Evolutionary conservation across 1,139 yeast genomes (phyloP), one percentile per base, ranked within the genome.

Genomic region (Nematodospora anomalae): DNA sequence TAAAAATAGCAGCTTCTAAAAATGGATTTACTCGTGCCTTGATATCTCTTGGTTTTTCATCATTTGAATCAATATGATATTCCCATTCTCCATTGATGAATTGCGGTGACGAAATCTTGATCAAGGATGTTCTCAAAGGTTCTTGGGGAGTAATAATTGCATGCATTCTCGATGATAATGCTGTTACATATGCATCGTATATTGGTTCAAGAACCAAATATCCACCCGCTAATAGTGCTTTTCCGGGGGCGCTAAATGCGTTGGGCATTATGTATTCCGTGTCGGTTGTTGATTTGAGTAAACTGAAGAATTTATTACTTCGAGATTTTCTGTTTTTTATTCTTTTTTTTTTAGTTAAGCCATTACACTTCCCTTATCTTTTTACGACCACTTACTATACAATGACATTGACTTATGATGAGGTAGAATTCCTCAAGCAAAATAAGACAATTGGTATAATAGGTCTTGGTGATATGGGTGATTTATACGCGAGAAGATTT

Each of bases 391-490:
- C 6, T 23, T 6, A 8, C 5, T 5, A 9, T 8, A 32, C 23
- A 15, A 45, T 44, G 48, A 14, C 35, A 16, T 20, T 49, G 16
- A 28, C 41, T 13, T 44, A 43, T 12, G 49, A 42, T 3, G 44
- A 47, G 32, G 36, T 38, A 2, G n/a, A 16, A 4, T 4, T 10
- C 5, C 32, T 45, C 4, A 35, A 39, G 16, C 32, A 37, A 12
- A 33, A 67, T 25, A 83, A 80, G 55, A 69, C 67, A 27, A 76
- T 92, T 33, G 98, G 98, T 2, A 85, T 92, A 45, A 90, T 92
- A 40, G 98, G 98, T 1, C 75, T 92, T 29, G 98, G 98, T 18
- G 98, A 92, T 57, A 92, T 92, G 98, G 98, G 98, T 11, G 66
- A 78, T 30, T 64, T 92, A 46, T 92, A 92, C 53, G 97, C 97